Base-by-base conservation (phyloP, 768 basidiomycete genomes). In the Russula emetica region DNA sequence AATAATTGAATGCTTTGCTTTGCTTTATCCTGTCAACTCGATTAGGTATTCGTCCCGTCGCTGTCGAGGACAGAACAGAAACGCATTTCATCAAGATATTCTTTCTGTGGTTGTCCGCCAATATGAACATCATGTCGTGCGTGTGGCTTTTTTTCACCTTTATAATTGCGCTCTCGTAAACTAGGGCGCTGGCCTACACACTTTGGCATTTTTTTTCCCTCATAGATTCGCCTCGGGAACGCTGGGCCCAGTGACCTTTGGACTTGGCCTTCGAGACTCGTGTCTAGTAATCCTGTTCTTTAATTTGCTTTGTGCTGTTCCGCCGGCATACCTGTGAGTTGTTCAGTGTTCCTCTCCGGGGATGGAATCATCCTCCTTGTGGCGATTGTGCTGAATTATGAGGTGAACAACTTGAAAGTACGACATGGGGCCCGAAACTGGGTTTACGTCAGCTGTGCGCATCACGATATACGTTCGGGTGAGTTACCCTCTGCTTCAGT, bases 381-480 rank as follows among this genome's bases (percentile, higher is more conserved):
- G 5, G 24, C 5, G 49, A 20, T 26, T 4, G 44, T 58, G 14
- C 42, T 64, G 6, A 55, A 26, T 20, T 16, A 44, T 34, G 5
- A 16, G 44, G 44, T n/a, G 44, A 22, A 7, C n/a, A 45, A n/a
- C n/a, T n/a, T n/a, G n/a, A n/a, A 45, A 83, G 82, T 63, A 74
- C 83, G 18, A 84, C 85, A 5, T 90, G 89, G 75, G 90, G 92
- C 10, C 89, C 92, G 0, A 86, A 85, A 71, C 76, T 88, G 0
- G 94, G 94, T 13, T 82, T 87, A 71, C 81, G 91, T n/a, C 87
- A 93, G 69, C 92, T 94, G 88, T 83, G 90, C 28, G 82, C 84
- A 50, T 85, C 91, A 3, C 75, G 83, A 24, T 86, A 83, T 70
- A 80, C 75, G 59, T 83, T 83, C 67, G 83, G 83, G 80, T 81